These are phyloP conservation scores for Metarhizium brunneum DNA, from an alignment of 2,329 filamentous ascomycete genomes.

Conservation along the genomic window DNA sequence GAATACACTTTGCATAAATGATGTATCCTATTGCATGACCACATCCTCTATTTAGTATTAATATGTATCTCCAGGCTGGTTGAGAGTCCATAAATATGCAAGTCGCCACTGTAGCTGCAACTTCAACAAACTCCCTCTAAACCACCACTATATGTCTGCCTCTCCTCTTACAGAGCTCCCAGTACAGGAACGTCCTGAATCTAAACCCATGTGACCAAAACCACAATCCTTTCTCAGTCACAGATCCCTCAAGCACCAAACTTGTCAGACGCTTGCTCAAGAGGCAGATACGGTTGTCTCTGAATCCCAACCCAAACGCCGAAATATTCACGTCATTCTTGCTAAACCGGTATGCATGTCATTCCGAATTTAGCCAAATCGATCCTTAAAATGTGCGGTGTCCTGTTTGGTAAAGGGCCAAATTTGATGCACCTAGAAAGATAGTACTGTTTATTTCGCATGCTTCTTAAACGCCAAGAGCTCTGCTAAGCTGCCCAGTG, in stretches of 20 bases:
- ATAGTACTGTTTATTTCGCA: slow-evolving; percentile 40
- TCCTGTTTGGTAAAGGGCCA: not conserved
- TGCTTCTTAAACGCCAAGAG: slow-evolving; percentile 80
- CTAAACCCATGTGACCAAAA: not conserved
- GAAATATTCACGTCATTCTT: not conserved
- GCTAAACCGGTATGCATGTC: not conserved
- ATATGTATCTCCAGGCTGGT: not conserved
- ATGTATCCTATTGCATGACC: not conserved
- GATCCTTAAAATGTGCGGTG: not conserved
- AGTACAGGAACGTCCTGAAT: not conserved
- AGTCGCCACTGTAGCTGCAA: not conserved
- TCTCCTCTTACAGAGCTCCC: not conserved
- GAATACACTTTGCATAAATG: not conserved
- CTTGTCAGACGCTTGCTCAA: not conserved
- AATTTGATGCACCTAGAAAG: not conserved
- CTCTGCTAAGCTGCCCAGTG: slow-evolving; percentile 71
- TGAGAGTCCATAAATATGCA: not conserved
- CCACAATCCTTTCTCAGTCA: not conserved
- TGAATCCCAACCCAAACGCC: not conserved
- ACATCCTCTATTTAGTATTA: not conserved
- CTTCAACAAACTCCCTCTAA: not conserved
- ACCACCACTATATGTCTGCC: not conserved
- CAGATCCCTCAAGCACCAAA: not conserved
- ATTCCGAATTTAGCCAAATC: not conserved
- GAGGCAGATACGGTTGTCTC: not conserved